phyloP scores from a whole-genome alignment of 164 flowering plant genomes.

The Annona cherimola region DNA sequence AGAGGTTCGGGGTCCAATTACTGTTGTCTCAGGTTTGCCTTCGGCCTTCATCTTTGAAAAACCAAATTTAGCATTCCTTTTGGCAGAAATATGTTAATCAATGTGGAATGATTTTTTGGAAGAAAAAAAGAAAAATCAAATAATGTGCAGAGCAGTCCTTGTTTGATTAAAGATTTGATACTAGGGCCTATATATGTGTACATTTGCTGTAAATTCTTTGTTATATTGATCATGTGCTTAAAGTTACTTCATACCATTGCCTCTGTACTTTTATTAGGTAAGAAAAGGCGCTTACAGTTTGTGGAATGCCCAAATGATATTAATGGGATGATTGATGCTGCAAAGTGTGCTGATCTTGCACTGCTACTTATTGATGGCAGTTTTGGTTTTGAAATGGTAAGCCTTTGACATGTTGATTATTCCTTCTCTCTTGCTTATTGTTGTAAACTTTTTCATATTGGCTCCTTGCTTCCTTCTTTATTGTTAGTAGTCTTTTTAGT shows the following conservation, averaged over 20 bases:
- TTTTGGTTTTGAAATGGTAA: conserved; percentile 98
- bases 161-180: background rate
- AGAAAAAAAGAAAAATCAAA: no score
- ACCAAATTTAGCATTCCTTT: background rate
- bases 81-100: no score
- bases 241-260: background rate
- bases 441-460: background rate
- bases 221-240: background rate
- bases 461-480: background rate
- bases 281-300: conserved; percentile 81
- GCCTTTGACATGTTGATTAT: conserved; percentile 6
- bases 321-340: conserved; percentile 95
- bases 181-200: background rate
- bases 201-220: background rate
- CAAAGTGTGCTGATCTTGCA: conserved; percentile 86
- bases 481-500: background rate
- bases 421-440: background rate
- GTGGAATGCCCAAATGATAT: conserved; percentile 98
- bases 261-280: conserved; percentile 39
- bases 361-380: conserved; percentile 91
- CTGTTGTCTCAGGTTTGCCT: conserved; percentile 75
- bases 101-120: no score
- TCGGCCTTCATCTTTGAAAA: background rate
- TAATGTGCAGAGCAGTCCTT: background rate
- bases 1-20: conserved; percentile 89